A percentile compares a stretch with the other conserved stretches of the same genome.
Evolutionary conservation across 768 basidiomycete species (phyloP).

Genomic region (Thelephora aurantiotincta): DNA sequence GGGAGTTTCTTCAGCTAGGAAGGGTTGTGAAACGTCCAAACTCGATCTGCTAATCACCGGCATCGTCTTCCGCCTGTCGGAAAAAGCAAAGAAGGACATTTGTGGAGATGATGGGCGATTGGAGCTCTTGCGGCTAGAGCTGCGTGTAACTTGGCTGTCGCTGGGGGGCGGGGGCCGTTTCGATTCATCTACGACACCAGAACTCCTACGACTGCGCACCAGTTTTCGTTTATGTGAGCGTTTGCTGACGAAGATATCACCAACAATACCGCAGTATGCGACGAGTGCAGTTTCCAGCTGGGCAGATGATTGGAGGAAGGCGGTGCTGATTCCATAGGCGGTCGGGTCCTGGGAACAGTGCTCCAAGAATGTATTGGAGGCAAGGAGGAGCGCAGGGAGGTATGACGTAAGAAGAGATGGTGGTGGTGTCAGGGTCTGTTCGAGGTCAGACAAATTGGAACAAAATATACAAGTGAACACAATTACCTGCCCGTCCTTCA

Average conservation of each 20-base stretch:
- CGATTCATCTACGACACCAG: no score
- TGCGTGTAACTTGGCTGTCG: no score
- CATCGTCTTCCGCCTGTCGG: no score
- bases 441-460: background rate
- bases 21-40: no score
- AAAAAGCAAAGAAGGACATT: no score
- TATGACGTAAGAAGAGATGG: conserved; percentile 39
- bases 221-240: background rate
- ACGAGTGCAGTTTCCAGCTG: conserved; percentile 42
- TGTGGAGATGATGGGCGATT: no score
- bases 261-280: conserved; percentile 39
- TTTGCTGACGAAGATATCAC: conserved; percentile 21
- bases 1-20: no score
- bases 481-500: conserved; percentile 23
- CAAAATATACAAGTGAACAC: background rate
- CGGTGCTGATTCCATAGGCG: conserved; percentile 46
- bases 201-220: conserved; percentile 5
- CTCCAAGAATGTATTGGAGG: conserved; percentile 34
- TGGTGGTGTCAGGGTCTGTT: conserved; percentile 25
- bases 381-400: conserved; percentile 33
- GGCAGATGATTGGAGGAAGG: conserved; percentile 39
- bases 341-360: conserved; percentile 49
- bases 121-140: no score
- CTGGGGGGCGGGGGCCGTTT: no score
- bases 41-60: no score